Percentiles rank a stretch among this genome's conserved stretches.
phyloP scores from a whole-genome alignment of 2,329 filamentous ascomycete species.

The Aureobasidium sp. region DNA sequence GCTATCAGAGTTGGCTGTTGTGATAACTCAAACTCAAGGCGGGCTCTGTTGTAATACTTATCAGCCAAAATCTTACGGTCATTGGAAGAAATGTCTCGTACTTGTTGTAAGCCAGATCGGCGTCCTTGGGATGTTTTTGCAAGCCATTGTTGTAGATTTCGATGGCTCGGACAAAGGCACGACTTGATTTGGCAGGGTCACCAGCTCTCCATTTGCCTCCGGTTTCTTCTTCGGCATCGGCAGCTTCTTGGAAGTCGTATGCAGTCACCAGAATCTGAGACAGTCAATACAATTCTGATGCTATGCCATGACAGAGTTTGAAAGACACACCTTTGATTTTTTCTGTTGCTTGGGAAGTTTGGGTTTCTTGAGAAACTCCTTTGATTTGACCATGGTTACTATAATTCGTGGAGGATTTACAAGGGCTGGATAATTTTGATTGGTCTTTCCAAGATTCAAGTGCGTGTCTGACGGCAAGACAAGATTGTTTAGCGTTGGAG shows the following conservation, averaged over 20 bases:
- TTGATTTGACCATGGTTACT: slow-evolving; percentile 7
- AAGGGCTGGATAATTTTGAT: background rate
- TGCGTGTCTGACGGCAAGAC: background rate
- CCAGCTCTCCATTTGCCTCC: slow-evolving; percentile 68
- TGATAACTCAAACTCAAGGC: slow-evolving; percentile 60
- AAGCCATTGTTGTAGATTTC: slow-evolving; percentile 58
- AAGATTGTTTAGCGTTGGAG: background rate
- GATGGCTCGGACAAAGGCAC: slow-evolving; percentile 56
- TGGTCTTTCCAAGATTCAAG: background rate
- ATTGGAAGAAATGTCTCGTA: no score
- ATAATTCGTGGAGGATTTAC: background rate
- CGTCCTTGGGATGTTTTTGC: slow-evolving; percentile 48
- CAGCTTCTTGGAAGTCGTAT: slow-evolving; percentile 60
- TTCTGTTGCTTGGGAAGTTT: slow-evolving; percentile 10
- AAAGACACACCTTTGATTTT: slow-evolving; percentile 2
- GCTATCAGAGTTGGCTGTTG: slow-evolving; percentile 55
- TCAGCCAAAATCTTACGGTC: no score
- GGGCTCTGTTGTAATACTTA: slow-evolving; percentile 51
- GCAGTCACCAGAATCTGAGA: slow-evolving; percentile 43
- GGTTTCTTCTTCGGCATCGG: slow-evolving; percentile 60
- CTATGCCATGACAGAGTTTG: background rate
- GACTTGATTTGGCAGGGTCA: slow-evolving; percentile 55
- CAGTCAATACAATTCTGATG: background rate
- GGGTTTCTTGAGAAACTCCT: slow-evolving; percentile 10
- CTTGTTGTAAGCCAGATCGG: slow-evolving; percentile 71